These are phyloP conservation scores for Heimioporus sp. DNA, from an alignment of 768 basidiomycete genomes.

Conservation along the genomic window DNA sequence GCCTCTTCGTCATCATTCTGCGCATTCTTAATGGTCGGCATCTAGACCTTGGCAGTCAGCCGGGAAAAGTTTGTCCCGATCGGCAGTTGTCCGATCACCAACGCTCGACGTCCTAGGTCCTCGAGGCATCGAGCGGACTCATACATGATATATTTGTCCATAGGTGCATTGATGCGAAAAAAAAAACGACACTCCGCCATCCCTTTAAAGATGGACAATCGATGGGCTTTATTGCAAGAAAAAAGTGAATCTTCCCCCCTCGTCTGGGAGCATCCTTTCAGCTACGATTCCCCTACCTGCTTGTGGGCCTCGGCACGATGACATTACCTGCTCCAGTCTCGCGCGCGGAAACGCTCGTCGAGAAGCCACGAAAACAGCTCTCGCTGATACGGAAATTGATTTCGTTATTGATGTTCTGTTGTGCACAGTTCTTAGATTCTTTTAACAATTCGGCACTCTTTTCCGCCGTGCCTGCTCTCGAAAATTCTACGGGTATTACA, in stretches of 20 bases:
- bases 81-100: no score
- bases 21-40: no score
- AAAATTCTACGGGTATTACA: constrained; percentile 9
- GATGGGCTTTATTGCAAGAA: neutral
- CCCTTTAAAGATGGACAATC: neutral
- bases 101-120: no score
- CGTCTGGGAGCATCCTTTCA: neutral
- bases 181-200: neutral
- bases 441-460: constrained; percentile 43
- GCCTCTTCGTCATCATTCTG: no score
- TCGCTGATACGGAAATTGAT: constrained; percentile 27
- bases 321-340: neutral
- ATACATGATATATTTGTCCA: no score
- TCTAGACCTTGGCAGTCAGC: no score
- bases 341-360: neutral
- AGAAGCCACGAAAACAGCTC: constrained; percentile 5
- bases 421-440: constrained; percentile 43
- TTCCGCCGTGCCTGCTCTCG: constrained; percentile 37
- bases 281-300: neutral
- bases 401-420: constrained; percentile 38
- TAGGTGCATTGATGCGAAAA: neutral
- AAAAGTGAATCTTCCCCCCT: neutral
- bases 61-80: no score
- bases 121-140: no score
- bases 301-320: constrained; percentile 1